Evolutionary conservation across 768 basidiomycete species (phyloP).

Genomic region (Tricholoma bakamatsutake): DNA sequence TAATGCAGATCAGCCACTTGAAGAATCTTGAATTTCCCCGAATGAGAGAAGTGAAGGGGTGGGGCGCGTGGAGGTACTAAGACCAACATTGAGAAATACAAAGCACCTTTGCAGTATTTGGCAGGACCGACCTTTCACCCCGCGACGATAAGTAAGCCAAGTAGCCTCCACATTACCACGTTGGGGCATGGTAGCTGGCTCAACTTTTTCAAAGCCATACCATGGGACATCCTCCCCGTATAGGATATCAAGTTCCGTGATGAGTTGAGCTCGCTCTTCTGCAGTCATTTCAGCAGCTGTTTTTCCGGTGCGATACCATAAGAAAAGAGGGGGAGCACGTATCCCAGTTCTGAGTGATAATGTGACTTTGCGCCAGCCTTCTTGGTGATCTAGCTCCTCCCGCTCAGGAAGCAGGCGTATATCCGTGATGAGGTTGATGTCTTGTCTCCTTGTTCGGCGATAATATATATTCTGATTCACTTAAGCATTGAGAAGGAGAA

Average conservation of each 20-base stretch:
- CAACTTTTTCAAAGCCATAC: slow-evolving; percentile 79
- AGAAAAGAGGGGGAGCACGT: slow-evolving; percentile 46
- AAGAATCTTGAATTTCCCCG: slow-evolving; percentile 85
- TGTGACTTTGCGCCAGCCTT: slow-evolving; percentile 59
- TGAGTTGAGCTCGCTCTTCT: slow-evolving; percentile 52
- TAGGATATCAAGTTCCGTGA: slow-evolving; percentile 90
- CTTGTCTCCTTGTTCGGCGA: slow-evolving; percentile 76
- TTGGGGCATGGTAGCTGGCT: slow-evolving; percentile 49
- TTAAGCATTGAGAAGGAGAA: background rate
- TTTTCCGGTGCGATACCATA: slow-evolving; percentile 79
- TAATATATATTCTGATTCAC: slow-evolving; percentile 65
- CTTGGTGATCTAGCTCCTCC: slow-evolving; percentile 40
- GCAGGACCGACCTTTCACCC: slow-evolving; percentile 58
- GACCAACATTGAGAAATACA: background rate
- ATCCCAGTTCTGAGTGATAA: slow-evolving; percentile 65
- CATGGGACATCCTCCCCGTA: slow-evolving; percentile 82
- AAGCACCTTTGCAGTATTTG: background rate
- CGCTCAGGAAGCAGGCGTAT: slow-evolving; percentile 56
- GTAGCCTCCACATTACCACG: slow-evolving; percentile 42
- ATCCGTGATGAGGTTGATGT: slow-evolving; percentile 74
- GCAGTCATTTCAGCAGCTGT: slow-evolving; percentile 54
- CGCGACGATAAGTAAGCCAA: slow-evolving; percentile 63
- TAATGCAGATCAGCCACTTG: slow-evolving; percentile 94
- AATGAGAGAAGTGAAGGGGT: slow-evolving; percentile 74
- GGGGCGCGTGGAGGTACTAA: slow-evolving; percentile 66